Percentiles rank a stretch among this genome's conserved stretches.
Evolutionary conservation across 73 alveolate species (phyloP).

Genomic region (Urostyla sp.): DNA sequence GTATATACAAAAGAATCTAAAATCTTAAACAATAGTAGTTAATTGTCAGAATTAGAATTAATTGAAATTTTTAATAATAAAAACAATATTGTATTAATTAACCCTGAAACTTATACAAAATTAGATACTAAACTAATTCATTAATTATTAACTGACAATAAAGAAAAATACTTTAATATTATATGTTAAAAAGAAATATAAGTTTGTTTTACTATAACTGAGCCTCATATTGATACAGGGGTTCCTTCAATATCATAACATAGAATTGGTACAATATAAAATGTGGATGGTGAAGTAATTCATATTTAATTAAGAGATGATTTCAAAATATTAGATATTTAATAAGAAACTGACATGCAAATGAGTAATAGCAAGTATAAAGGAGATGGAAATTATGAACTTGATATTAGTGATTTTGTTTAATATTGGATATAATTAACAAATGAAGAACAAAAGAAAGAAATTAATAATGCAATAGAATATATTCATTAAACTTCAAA

Average conservation of each 20-base stretch:
- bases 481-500: too few relatives aligned
- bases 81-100: conserved; percentile 16
- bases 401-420: neutral
- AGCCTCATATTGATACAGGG: neutral
- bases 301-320: conserved; percentile 17
- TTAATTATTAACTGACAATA: neutral
- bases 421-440: neutral
- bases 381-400: neutral
- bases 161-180: neutral
- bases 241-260: conserved; percentile 17
- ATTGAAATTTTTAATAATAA: conserved; percentile 16
- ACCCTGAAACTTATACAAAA: neutral
- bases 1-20: conserved; percentile 38
- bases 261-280: neutral
- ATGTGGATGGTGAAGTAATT: neutral
- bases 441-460: neutral
- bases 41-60: neutral
- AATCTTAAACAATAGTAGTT: neutral
- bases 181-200: neutral
- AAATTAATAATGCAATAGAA: too few relatives aligned
- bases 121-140: neutral
- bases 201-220: conserved; percentile 34
- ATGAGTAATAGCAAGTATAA: neutral
- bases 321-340: conserved; percentile 2
- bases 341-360: neutral